These are phyloP conservation scores for Heritiera fomes DNA, from an alignment of 345 rosid species.

Conservation along the genomic window DNA sequence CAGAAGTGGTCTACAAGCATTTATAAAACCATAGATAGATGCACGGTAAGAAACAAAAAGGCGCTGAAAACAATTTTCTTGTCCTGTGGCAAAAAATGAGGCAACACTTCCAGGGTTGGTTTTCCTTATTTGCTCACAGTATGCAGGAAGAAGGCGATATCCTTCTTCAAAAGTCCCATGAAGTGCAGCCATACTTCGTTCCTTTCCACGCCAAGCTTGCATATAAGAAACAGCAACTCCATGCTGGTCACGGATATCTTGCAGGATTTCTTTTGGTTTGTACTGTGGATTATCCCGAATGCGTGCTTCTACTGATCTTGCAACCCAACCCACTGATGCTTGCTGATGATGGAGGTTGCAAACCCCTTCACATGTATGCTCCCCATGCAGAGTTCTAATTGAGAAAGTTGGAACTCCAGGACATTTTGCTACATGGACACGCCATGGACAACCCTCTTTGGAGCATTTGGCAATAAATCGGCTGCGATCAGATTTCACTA, in stretches of 20 bases:
- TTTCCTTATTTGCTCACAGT: slow-evolving; percentile 83
- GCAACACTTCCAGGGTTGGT: slow-evolving; percentile 91
- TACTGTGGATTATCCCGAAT: slow-evolving; percentile 94
- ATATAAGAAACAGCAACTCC: slow-evolving; percentile 99
- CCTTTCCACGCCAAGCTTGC: slow-evolving; percentile 99
- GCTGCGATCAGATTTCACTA: slow-evolving; percentile 97
- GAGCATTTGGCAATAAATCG: slow-evolving; percentile 98
- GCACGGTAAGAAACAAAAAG: slow-evolving; percentile 87
- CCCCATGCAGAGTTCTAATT: slow-evolving; percentile 81
- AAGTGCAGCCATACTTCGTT: slow-evolving; percentile 99
- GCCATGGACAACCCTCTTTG: slow-evolving; percentile 99
- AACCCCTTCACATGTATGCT: slow-evolving; percentile 97
- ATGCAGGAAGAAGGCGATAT: slow-evolving; percentile 81
- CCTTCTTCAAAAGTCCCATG: slow-evolving; percentile 99
- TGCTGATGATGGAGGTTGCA: slow-evolving; percentile 93
- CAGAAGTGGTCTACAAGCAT: slow-evolving; percentile 91
- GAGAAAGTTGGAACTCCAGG: slow-evolving; percentile 88
- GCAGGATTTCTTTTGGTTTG: slow-evolving; percentile 93
- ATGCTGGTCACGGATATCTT: slow-evolving; percentile 91
- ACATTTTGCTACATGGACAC: slow-evolving; percentile 96
- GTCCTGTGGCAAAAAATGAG: slow-evolving; percentile 79
- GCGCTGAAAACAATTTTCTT: slow-evolving; percentile 93
- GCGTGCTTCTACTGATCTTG: slow-evolving; percentile 93
- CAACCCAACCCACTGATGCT: slow-evolving; percentile 99
- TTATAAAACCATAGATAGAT: slow-evolving; percentile 85